Conservation (phyloP, 805 yeast genomes). For the Starmerella vitae region DNA sequence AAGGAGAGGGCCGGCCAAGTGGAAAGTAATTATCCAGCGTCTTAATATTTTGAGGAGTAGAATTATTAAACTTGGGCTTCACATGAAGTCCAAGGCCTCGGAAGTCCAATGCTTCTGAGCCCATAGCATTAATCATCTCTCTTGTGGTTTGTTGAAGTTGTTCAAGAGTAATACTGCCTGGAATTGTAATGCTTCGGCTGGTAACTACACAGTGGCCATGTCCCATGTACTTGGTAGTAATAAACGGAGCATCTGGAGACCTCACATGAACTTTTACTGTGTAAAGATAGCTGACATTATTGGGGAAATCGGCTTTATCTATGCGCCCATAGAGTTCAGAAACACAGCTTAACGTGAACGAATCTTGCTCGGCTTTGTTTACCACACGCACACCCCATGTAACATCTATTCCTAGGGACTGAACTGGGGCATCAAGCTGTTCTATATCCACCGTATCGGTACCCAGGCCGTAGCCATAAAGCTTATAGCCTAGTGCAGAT, state of each 20-base stretch:
- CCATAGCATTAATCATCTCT: conserved; percentile 40
- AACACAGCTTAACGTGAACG: conserved; percentile 44
- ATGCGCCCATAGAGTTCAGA: conserved; percentile 48
- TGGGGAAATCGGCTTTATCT: conserved; percentile 31
- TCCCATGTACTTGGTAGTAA: conserved; percentile 70
- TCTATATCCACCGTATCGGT: conserved; percentile 42
- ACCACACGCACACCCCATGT: conserved; percentile 82
- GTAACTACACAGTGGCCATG: conserved; percentile 64
- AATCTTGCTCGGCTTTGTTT: conserved; percentile 44
- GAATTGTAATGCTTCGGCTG: conserved; percentile 42
- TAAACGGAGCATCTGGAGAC: conserved; percentile 52
- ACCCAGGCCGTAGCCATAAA: conserved; percentile 51
- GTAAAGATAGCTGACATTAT: conserved; percentile 22
- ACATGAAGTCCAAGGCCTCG: conserved; percentile 70
- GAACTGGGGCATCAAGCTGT: conserved; percentile 36
- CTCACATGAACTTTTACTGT: conserved; percentile 51
- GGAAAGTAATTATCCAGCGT: not conserved
- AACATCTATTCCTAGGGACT: conserved; percentile 74
- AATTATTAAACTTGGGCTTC: conserved; percentile 30
- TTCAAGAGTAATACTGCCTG: conserved; percentile 42
- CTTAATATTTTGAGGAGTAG: not conserved
- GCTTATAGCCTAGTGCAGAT: conserved; percentile 49
- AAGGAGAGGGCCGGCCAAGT: not conserved
- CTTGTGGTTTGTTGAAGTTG: conserved; percentile 47
- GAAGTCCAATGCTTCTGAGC: conserved; percentile 51